Evolutionary conservation across 352 stramenopile genomes (phyloP).

Genomic region (Hyaloperonospora arabidopsidis): DNA sequence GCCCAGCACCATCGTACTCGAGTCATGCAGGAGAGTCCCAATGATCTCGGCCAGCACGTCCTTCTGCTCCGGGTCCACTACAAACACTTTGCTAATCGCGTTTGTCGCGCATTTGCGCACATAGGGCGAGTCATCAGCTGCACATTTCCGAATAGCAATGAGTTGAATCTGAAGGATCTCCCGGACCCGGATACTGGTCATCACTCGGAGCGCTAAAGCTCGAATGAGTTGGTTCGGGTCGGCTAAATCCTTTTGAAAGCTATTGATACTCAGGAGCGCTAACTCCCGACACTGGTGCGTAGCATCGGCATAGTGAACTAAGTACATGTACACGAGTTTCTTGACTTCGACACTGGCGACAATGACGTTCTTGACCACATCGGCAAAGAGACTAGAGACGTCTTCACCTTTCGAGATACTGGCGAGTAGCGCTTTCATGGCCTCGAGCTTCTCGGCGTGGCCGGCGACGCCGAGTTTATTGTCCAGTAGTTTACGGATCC

Average conservation of each 20-base stretch:
- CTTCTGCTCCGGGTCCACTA: conserved; percentile 83
- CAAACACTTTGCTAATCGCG: conserved; percentile 92
- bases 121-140: conserved; percentile 91
- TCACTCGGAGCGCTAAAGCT: conserved; percentile 90
- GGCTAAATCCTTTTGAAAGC: conserved; percentile 96
- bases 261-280: conserved; percentile 96
- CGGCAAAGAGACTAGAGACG: conserved; percentile 95
- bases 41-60: conserved; percentile 91
- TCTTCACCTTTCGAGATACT: conserved; percentile 96
- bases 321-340: conserved; percentile 99
- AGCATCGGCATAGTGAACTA: conserved; percentile 97
- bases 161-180: conserved; percentile 99
- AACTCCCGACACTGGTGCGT: conserved; percentile 94
- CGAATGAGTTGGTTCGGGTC: conserved; percentile 92
- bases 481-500: conserved; percentile 82
- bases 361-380: conserved; percentile 95
- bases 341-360: conserved; percentile 96
- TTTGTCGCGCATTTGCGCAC: conserved; percentile 96
- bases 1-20: conserved; percentile 96
- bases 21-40: conserved; percentile 89
- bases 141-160: conserved; percentile 90
- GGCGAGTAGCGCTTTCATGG: conserved; percentile 97
- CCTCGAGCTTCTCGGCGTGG: conserved; percentile 88
- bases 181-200: conserved; percentile 96
- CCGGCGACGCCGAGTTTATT: conserved; percentile 83